Percentiles rank a stretch among this genome's conserved stretches.
Conservation (phyloP, 169 alveolate species). For the Babesia bovis region DNA sequence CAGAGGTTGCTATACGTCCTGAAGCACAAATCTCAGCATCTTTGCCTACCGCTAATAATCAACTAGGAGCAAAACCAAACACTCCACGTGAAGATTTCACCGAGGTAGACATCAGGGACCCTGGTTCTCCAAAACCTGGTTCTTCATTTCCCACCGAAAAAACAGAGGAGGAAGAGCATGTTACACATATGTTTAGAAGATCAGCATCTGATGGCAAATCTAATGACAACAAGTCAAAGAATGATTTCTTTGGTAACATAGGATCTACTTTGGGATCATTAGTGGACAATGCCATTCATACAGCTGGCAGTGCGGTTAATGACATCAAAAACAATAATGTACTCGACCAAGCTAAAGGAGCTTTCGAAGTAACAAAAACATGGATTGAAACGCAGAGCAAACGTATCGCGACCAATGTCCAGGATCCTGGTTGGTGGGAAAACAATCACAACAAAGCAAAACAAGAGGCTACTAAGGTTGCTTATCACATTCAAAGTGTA, state of each 20-base stretch:
- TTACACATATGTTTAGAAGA: background rate
- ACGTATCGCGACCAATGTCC: slow-evolving; percentile 51
- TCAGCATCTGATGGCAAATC: background rate
- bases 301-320: slow-evolving; percentile 53
- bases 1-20: slow-evolving; percentile 43
- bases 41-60: background rate
- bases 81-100: background rate
- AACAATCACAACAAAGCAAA: slow-evolving; percentile 49
- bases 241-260: slow-evolving; percentile 44
- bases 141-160: background rate
- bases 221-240: background rate
- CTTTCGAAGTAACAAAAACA: slow-evolving; percentile 37
- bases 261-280: slow-evolving; percentile 46
- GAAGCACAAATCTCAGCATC: slow-evolving; percentile 38
- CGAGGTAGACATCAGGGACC: slow-evolving; percentile 10
- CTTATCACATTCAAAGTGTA: slow-evolving; percentile 42
- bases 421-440: slow-evolving; percentile 71
- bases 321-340: slow-evolving; percentile 44
- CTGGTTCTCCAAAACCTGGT: background rate
- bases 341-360: slow-evolving; percentile 63
- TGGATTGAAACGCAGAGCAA: slow-evolving; percentile 59
- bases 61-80: background rate
- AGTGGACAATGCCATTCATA: slow-evolving; percentile 47
- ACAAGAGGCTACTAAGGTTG: slow-evolving; percentile 55
- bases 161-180: background rate